Conservation (phyloP, 768 basidiomycete genomes). For the Tulasnella calospora region DNA sequence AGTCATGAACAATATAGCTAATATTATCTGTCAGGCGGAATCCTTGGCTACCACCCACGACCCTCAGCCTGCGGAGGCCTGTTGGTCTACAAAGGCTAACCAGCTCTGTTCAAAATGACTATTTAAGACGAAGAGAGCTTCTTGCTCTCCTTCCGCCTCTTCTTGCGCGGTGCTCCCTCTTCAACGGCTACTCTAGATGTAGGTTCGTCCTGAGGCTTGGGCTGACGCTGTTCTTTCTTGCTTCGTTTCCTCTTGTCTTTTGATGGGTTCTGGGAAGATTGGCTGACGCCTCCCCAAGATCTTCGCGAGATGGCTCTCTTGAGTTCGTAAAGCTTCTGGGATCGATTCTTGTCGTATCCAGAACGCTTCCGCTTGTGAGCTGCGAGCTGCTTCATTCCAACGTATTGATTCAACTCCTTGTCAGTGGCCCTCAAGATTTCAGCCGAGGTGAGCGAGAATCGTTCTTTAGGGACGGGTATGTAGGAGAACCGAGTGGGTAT, state of each 20-base stretch:
- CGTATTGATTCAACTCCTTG: conserved; percentile 82
- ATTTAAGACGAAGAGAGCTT: not conserved
- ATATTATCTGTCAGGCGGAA: not conserved
- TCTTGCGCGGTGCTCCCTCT: not conserved
- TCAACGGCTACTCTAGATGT: not conserved
- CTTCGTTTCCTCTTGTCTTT: not conserved
- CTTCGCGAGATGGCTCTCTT: conserved; percentile 48
- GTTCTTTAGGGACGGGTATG: conserved; percentile 55
- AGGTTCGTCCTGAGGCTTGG: not conserved
- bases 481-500: conserved; percentile 94
- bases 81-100: not conserved
- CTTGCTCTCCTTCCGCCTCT: not conserved
- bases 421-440: conserved; percentile 92
- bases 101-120: not conserved
- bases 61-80: not conserved
- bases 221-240: not conserved
- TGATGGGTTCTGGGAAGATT: not conserved
- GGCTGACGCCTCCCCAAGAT: not conserved
- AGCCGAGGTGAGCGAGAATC: conserved; percentile 66
- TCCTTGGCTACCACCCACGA: not conserved
- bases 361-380: conserved; percentile 61
- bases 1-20: not conserved
- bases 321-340: conserved; percentile 65
- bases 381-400: conserved; percentile 84
- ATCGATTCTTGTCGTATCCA: conserved; percentile 58